A percentile compares a stretch with the other conserved stretches of the same genome.
These are phyloP conservation scores for Phalaenopsis hybrid DNA, from an alignment of 116 monocot genomes.

Conservation along the genomic window DNA sequence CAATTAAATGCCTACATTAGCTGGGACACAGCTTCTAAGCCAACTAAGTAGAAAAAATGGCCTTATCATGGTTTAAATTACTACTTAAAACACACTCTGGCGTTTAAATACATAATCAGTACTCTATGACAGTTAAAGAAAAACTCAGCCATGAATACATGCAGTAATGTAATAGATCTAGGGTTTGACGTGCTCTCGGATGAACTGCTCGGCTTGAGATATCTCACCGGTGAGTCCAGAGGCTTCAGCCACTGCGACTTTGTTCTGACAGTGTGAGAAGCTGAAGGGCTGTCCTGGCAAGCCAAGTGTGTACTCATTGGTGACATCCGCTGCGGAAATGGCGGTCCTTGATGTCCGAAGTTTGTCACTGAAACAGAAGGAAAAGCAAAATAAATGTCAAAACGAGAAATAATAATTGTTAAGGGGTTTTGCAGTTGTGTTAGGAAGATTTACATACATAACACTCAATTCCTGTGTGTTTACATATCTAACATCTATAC, in stretches of 20 bases:
- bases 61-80: neutral
- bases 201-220: constrained; percentile 75
- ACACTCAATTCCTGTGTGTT: too few species aligned
- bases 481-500: too few species aligned
- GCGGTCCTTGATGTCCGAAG: constrained; percentile 74
- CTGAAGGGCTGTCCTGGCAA: constrained; percentile 50
- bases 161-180: constrained; percentile 1
- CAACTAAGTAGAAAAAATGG: neutral
- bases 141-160: too few species aligned
- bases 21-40: too few species aligned
- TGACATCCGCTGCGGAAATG: constrained; percentile 67
- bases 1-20: too few species aligned
- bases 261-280: constrained; percentile 82
- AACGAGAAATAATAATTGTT: neutral
- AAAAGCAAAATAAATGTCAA: neutral
- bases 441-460: too few species aligned
- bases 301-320: constrained; percentile 64
- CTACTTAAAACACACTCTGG: too few species aligned
- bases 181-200: constrained; percentile 62
- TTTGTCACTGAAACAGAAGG: constrained; percentile 57
- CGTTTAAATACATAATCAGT: too few species aligned
- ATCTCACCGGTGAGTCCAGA: constrained; percentile 65
- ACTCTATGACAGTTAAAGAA: too few species aligned
- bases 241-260: constrained; percentile 61
- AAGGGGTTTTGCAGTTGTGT: too few species aligned